Conservation (phyloP, 1,284 basidiomycete species). For the Pterula multifida region DNA sequence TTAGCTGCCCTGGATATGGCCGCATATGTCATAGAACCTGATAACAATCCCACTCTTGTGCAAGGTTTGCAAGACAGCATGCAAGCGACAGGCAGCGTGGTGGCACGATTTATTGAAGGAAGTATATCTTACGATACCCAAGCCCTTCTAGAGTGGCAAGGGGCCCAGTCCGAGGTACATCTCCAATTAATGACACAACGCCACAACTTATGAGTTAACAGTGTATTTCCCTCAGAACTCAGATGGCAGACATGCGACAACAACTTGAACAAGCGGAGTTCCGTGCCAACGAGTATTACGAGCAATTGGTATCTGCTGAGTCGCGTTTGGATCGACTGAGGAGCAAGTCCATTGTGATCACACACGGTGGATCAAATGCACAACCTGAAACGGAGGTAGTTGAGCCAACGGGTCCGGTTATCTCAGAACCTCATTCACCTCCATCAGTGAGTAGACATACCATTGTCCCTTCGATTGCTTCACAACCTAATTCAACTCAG, state of each 20-base stretch:
- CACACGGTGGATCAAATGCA: conserved; percentile 15
- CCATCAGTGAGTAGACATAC: background rate
- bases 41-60: background rate
- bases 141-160: conserved; percentile 34
- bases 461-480: too few relatives aligned
- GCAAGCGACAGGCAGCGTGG: conserved; percentile 46
- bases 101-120: conserved; percentile 44
- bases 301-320: conserved; percentile 52
- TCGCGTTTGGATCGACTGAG: conserved; percentile 61
- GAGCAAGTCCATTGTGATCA: conserved; percentile 45
- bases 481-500: too few relatives aligned
- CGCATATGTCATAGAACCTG: background rate
- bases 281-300: conserved; percentile 42
- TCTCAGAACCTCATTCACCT: background rate
- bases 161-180: conserved; percentile 49
- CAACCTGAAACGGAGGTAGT: too few relatives aligned
- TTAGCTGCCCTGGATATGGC: conserved; percentile 1
- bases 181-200: conserved; percentile 3
- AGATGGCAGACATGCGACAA: conserved; percentile 24
- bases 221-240: conserved; percentile 47
- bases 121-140: conserved; percentile 25
- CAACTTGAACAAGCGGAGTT: conserved; percentile 44
- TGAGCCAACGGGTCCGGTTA: background rate
- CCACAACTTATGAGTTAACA: conserved; percentile 18
- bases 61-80: conserved; percentile 26